Evolutionary conservation across 768 basidiomycete genomes (phyloP).

Genomic region (Lactifluus rugatus): DNA sequence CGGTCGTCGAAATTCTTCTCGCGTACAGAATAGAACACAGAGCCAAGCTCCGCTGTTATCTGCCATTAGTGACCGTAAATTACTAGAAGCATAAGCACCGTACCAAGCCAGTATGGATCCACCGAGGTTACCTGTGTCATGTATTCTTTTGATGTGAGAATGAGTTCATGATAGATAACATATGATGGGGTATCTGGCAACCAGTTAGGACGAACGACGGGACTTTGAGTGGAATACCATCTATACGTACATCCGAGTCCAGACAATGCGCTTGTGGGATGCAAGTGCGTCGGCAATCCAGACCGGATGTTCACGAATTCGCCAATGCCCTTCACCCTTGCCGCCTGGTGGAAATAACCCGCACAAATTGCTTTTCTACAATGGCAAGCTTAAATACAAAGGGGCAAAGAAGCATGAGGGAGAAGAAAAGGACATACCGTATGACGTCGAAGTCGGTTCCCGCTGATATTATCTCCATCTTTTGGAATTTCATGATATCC

Average conservation of each 20-base stretch:
- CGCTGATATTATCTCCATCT: slow-evolving; percentile 84
- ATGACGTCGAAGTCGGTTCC: slow-evolving; percentile 95
- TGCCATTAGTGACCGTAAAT: slow-evolving; percentile 5
- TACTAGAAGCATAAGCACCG: neutral
- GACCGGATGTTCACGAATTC: slow-evolving; percentile 98
- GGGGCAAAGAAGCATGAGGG: neutral
- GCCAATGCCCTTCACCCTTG: slow-evolving; percentile 95
- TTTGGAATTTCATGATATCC: slow-evolving; percentile 99
- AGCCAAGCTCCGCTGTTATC: slow-evolving; percentile 75
- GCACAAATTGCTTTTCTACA: slow-evolving; percentile 90
- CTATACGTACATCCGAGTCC: slow-evolving; percentile 77
- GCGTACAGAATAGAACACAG: slow-evolving; percentile 94
- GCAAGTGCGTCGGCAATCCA: slow-evolving; percentile 88
- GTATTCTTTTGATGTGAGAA: slow-evolving; percentile 92
- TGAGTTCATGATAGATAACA: slow-evolving; percentile 94
- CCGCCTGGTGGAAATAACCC: slow-evolving; percentile 98
- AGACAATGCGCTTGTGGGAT: slow-evolving; percentile 94
- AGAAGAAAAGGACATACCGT: slow-evolving; percentile 35
- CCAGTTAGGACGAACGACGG: neutral
- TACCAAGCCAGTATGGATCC: slow-evolving; percentile 95
- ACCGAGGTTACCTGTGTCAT: slow-evolving; percentile 99
- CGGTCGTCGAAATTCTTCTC: slow-evolving; percentile 96
- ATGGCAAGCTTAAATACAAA: neutral
- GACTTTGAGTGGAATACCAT: neutral
- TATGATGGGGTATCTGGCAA: slow-evolving; percentile 84